Conservation (phyloP, 2,329 filamentous ascomycete species). For the Xenoacremonium recifei region DNA sequence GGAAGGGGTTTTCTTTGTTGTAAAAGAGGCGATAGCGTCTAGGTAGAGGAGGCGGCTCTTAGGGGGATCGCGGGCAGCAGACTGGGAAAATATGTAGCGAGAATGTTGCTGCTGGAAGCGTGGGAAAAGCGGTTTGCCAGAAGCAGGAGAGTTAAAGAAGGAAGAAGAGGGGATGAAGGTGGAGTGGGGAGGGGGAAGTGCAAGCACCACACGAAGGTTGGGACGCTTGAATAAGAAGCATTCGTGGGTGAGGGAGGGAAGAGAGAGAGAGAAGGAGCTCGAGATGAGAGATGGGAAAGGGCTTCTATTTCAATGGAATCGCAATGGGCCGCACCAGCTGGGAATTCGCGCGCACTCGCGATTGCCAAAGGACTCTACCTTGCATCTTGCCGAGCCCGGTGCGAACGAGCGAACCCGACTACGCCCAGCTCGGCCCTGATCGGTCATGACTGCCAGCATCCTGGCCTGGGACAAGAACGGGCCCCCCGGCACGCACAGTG, state of each 20-base stretch:
- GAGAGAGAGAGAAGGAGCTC: conserved; percentile 31
- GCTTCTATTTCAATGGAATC: conserved; percentile 39
- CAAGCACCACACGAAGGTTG: conserved; percentile 49
- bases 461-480: conserved; percentile 10
- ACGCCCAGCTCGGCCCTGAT: conserved; percentile 27
- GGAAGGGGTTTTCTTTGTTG: conserved; percentile 13
- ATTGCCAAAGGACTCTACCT: conserved; percentile 8
- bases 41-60: conserved; percentile 1
- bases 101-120: conserved; percentile 18
- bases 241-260: conserved; percentile 49
- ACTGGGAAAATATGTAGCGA: conserved; percentile 11
- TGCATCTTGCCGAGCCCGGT: conserved; percentile 20
- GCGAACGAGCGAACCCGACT: too few species aligned
- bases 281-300: conserved; percentile 31
- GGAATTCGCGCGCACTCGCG: not conserved
- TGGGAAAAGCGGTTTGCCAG: conserved; percentile 12
- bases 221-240: conserved; percentile 44
- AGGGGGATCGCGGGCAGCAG: conserved; percentile 22
- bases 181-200: conserved; percentile 28
- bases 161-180: conserved; percentile 22
- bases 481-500: conserved; percentile 16
- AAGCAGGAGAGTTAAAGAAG: conserved; percentile 14
- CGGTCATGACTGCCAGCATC: conserved; percentile 1
- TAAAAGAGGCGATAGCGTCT: conserved; percentile 16
- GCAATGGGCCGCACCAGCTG: conserved; percentile 7